Percentiles rank a stretch among this genome's conserved stretches.
Evolutionary conservation across 441 rosid species (phyloP).

Genomic region (Jatropha podagrica): DNA sequence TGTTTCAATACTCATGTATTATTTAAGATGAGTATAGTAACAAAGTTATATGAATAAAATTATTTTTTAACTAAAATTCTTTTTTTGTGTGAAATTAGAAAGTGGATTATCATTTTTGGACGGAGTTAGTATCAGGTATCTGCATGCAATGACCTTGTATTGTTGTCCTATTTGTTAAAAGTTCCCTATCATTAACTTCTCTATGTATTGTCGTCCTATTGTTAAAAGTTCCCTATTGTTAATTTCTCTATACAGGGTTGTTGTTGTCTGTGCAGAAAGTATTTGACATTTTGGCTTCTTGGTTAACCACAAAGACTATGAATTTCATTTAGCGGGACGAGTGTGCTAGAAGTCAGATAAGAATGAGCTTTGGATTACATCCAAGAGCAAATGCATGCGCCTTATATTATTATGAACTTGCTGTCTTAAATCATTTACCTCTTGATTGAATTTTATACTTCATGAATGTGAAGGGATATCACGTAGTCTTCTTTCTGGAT

Average conservation of each 20-base stretch:
- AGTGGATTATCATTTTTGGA: too few relatives aligned
- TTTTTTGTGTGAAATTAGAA: too few relatives aligned
- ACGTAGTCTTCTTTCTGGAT: background rate
- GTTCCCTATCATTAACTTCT: background rate
- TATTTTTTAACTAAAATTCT: too few relatives aligned
- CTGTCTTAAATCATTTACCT: background rate
- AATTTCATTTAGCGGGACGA: background rate
- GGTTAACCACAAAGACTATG: background rate
- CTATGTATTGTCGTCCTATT: background rate
- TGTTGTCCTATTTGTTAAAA: background rate
- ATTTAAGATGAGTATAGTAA: too few relatives aligned
- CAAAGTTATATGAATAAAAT: too few relatives aligned
- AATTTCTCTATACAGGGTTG: background rate
- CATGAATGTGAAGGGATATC: background rate
- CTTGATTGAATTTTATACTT: background rate
- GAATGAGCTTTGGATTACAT: background rate
- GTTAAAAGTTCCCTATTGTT: too few relatives aligned
- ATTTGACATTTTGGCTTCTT: background rate
- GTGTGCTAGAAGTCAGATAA: background rate
- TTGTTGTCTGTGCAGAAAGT: background rate
- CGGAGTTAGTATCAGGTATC: background rate
- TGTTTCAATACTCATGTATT: too few relatives aligned
- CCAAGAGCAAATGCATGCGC: too few relatives aligned
- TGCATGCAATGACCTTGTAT: background rate
- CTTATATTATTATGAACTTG: background rate